phyloP scores from a whole-genome alignment of 2,329 filamentous ascomycete genomes.

The Exophiala spinifera region DNA sequence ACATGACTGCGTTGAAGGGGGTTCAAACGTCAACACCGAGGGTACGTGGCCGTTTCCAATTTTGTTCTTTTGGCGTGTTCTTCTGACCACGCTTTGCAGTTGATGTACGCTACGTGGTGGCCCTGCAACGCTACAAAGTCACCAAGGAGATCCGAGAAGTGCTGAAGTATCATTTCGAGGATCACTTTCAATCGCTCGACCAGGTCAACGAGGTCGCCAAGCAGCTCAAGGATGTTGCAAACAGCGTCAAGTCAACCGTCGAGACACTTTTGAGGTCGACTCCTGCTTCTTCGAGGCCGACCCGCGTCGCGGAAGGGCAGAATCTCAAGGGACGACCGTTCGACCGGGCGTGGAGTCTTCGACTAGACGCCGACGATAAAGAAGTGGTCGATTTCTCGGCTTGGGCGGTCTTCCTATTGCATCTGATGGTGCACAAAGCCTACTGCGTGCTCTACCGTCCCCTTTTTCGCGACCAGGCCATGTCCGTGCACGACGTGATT shows the following conservation, averaged over 20 bases:
- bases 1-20: conserved; percentile 10
- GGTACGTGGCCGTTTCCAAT: neutral
- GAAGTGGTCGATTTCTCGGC: conserved; percentile 19
- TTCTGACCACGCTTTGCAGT: conserved; percentile 5
- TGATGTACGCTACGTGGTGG: conserved; percentile 25
- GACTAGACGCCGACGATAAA: conserved; percentile 12
- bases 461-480: conserved; percentile 18
- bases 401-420: conserved; percentile 23
- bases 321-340: neutral
- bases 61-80: neutral
- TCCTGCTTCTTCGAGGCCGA: neutral
- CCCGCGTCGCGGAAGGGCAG: neutral
- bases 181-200: conserved; percentile 11
- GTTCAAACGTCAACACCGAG: neutral
- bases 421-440: conserved; percentile 29
- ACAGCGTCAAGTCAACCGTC: neutral
- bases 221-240: conserved; percentile 11
- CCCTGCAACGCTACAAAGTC: conserved; percentile 21
- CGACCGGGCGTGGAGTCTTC: conserved; percentile 18
- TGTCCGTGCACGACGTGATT: conserved; percentile 6
- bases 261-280: conserved; percentile 8
- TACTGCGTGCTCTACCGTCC: conserved; percentile 28
- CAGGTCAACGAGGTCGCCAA: conserved; percentile 10
- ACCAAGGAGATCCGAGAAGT: conserved; percentile 23
- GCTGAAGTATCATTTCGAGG: conserved; percentile 22